phyloP scores from a whole-genome alignment of 202 grass and related monocot genomes.

The Tripidium arundinaceum region DNA sequence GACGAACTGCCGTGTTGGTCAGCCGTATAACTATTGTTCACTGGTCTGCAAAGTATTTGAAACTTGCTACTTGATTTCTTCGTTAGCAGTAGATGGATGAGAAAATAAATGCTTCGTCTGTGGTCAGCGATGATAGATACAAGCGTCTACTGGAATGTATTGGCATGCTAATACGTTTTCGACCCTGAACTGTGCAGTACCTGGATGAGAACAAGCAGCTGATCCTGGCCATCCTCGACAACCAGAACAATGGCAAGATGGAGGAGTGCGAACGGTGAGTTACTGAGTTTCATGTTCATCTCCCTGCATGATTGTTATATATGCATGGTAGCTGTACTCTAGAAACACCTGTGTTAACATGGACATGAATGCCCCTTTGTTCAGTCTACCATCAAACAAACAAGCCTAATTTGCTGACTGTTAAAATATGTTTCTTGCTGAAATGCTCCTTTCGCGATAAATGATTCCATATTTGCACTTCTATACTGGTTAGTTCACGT shows the following conservation, averaged over 20 bases:
- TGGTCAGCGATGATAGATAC: not conserved
- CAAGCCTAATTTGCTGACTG: not conserved
- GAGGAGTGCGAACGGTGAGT: slow-evolving; percentile 85
- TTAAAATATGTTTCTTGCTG: not conserved
- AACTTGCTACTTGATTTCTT: not conserved
- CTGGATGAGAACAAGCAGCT: slow-evolving; percentile 97
- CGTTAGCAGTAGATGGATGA: not conserved
- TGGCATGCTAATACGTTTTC: slow-evolving; percentile 4
- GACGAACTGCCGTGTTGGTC: not conserved
- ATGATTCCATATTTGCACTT: too few relatives aligned
- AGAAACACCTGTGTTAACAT: not conserved
- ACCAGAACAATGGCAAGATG: slow-evolving; percentile 84
- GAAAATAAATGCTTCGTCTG: not conserved
- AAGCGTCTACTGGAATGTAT: not conserved
- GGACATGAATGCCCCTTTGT: not conserved
- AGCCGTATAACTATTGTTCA: not conserved
- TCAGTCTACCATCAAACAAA: not conserved
- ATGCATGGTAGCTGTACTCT: not conserved
- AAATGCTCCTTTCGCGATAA: not conserved
- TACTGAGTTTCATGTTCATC: slow-evolving; percentile 22
- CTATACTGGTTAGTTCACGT: too few relatives aligned
- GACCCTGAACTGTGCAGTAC: slow-evolving; percentile 59
- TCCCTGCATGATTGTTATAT: not conserved
- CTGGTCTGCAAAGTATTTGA: not conserved
- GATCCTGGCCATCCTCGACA: slow-evolving; percentile 89